Conservation (phyloP, 108 stramenopile species). For the Nitzschia sp. region DNA sequence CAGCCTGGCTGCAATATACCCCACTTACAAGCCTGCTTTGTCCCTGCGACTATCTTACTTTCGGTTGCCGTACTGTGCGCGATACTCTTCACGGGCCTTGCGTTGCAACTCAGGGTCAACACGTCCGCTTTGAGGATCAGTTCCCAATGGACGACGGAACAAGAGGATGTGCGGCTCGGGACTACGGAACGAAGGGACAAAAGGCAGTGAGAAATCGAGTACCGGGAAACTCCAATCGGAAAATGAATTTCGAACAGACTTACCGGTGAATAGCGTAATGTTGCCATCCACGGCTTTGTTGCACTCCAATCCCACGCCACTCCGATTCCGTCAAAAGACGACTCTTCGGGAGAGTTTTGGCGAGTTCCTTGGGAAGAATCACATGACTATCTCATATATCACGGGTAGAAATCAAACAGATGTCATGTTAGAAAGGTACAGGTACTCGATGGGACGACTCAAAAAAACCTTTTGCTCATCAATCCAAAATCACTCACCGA, state of each 20-base stretch:
- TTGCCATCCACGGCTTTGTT: conserved; percentile 98
- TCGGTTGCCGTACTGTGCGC: conserved; percentile 72
- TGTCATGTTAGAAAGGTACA: too few relatives aligned
- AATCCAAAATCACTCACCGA: conserved; percentile 59
- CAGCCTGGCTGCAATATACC: background rate
- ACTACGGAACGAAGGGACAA: conserved; percentile 23
- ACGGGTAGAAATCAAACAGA: too few relatives aligned
- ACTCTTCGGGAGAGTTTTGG: conserved; percentile 92
- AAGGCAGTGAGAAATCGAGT: background rate
- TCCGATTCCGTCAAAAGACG: conserved; percentile 93
- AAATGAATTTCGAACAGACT: conserved; percentile 23
- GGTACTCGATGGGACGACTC: too few relatives aligned
- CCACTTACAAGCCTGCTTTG: too few relatives aligned
- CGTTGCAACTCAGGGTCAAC: conserved; percentile 85
- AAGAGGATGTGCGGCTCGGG: conserved; percentile 99
- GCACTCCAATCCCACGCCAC: conserved; percentile 96
- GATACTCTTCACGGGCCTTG: conserved; percentile 86
- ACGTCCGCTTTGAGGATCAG: conserved; percentile 93
- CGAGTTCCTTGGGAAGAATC: conserved; percentile 96
- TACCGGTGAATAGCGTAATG: conserved; percentile 98
- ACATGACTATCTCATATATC: conserved; percentile 91
- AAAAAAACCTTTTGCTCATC: too few relatives aligned
- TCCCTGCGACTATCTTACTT: too few relatives aligned
- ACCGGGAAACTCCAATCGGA: background rate
- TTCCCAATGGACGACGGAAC: conserved; percentile 97